Evolutionary conservation across 2,329 filamentous ascomycete species (phyloP).

Genomic region (Fusarium sp.): DNA sequence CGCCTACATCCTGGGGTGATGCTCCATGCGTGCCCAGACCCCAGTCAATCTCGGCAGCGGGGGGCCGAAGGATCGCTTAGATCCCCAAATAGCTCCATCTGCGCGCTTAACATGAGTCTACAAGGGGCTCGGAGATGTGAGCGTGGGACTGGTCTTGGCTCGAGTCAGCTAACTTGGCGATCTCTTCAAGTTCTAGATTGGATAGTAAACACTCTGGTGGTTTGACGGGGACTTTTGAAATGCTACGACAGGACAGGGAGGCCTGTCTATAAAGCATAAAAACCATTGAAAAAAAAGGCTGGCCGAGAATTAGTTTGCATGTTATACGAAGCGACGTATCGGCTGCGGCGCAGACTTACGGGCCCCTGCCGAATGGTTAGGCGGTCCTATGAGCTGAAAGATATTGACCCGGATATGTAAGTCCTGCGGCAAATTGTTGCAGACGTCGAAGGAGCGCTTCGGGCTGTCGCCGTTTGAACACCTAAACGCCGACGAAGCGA

Average conservation of each 20-base stretch:
- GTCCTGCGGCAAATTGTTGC: background rate
- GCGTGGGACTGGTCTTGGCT: background rate
- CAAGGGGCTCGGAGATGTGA: background rate
- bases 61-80: background rate
- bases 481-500: background rate
- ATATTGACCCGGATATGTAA: background rate
- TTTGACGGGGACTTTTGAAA: background rate
- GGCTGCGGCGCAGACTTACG: background rate
- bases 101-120: background rate
- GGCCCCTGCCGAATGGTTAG: background rate
- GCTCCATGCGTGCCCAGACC: background rate
- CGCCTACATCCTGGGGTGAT: background rate
- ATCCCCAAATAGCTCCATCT: background rate
- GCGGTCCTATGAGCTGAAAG: background rate
- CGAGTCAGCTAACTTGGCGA: background rate
- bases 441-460: background rate
- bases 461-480: background rate
- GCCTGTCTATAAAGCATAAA: background rate
- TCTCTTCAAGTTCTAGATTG: background rate
- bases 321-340: background rate
- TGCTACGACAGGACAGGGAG: background rate
- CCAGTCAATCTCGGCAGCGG: background rate
- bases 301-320: background rate
- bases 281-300: background rate
- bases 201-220: background rate